These are phyloP conservation scores for Dactylonectria macrodidyma DNA, from an alignment of 2,329 filamentous ascomycete species.

Conservation along the genomic window DNA sequence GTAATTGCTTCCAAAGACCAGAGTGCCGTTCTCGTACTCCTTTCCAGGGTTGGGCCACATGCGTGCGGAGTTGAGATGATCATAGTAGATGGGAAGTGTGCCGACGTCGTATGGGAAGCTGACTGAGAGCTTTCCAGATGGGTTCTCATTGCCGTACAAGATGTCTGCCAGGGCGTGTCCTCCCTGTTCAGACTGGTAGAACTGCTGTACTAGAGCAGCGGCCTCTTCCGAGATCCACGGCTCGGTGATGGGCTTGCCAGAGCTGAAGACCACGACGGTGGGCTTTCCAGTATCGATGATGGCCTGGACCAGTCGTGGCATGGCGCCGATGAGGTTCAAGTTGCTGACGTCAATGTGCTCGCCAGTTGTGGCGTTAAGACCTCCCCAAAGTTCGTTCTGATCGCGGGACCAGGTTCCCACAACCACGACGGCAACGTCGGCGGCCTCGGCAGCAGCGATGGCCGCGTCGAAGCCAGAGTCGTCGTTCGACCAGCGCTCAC, in stretches of 20 bases:
- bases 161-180: conserved; percentile 77
- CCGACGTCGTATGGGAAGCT: conserved; percentile 78
- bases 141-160: conserved; percentile 75
- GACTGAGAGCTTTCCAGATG: conserved; percentile 76
- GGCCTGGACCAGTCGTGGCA: conserved; percentile 75
- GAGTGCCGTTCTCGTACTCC: conserved; percentile 69
- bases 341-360: conserved; percentile 79
- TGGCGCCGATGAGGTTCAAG: conserved; percentile 79
- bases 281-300: conserved; percentile 78
- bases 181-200: conserved; percentile 80
- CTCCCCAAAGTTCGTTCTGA: conserved; percentile 78
- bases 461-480: conserved; percentile 78
- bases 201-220: conserved; percentile 79
- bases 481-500: conserved; percentile 80
- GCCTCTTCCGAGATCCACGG: conserved; percentile 79
- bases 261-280: conserved; percentile 77
- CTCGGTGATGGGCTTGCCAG: conserved; percentile 81
- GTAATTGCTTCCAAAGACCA: conserved; percentile 76
- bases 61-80: conserved; percentile 78
- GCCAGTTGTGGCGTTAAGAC: conserved; percentile 81
- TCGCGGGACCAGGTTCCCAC: conserved; percentile 85
- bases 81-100: conserved; percentile 78
- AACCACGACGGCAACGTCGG: conserved; percentile 80
- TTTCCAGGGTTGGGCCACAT: conserved; percentile 66
- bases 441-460: conserved; percentile 73